These are phyloP conservation scores for Dalbergia cultrata DNA, from an alignment of 306 rosid genomes.

Conservation along the genomic window DNA sequence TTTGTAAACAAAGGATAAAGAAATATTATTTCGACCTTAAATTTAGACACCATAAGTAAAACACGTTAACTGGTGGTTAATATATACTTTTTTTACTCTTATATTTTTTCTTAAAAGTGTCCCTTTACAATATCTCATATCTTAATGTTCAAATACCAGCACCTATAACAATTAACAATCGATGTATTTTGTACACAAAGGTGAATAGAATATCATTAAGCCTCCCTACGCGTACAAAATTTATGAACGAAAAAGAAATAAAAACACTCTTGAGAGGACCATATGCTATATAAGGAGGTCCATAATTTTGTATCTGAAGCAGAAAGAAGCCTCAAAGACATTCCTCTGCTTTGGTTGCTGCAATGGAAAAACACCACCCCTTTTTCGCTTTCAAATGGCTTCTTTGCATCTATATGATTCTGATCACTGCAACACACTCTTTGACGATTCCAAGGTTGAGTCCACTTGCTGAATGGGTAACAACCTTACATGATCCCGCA, in stretches of 20 bases:
- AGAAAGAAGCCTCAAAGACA: slow-evolving; percentile 24
- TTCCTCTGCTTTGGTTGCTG: neutral
- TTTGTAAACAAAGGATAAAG: no score
- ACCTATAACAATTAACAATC: no score
- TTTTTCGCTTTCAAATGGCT: slow-evolving; percentile 28
- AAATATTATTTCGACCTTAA: no score
- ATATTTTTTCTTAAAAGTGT: no score
- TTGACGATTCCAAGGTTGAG: slow-evolving; percentile 62
- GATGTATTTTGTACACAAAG: neutral
- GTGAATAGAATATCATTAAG: slow-evolving; percentile 2
- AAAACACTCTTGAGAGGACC: neutral
- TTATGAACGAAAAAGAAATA: neutral
- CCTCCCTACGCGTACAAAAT: neutral
- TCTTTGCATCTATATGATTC: slow-evolving; percentile 35
- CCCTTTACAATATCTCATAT: no score
- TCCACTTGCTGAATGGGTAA: slow-evolving; percentile 50
- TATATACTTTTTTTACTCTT: no score
- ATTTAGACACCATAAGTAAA: no score
- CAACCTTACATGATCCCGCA: slow-evolving; percentile 36
- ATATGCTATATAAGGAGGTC: slow-evolving; percentile 12
- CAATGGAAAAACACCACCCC: slow-evolving; percentile 16
- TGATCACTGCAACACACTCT: slow-evolving; percentile 31
- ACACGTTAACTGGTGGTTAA: no score
- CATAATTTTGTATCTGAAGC: neutral
- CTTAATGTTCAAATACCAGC: no score